Percentiles rank a stretch among this genome's conserved stretches.
Evolutionary conservation across 169 alveolate species (phyloP).

Genomic region (Ophryocystis elektroscirrha): DNA sequence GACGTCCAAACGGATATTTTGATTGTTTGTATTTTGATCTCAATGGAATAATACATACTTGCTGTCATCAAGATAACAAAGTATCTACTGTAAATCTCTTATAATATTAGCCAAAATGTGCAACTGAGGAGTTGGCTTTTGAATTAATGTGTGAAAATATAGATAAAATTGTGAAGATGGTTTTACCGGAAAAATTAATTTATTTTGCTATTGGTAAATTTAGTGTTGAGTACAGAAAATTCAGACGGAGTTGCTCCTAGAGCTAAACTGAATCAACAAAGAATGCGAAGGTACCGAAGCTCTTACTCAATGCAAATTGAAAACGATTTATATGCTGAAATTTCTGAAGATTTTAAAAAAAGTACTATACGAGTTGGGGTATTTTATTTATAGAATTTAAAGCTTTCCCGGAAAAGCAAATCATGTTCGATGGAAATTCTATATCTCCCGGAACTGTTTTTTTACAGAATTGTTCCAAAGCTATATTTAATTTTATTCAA

Average conservation of each 20-base stretch:
- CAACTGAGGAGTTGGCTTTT: slow-evolving; percentile 11
- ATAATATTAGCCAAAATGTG: slow-evolving; percentile 3
- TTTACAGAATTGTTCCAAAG: slow-evolving; percentile 62
- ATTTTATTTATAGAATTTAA: not conserved
- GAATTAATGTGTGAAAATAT: slow-evolving; percentile 2
- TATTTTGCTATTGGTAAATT: slow-evolving; percentile 73
- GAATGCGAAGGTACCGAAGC: slow-evolving; percentile 75
- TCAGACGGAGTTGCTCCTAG: slow-evolving; percentile 96
- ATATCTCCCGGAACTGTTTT: slow-evolving; percentile 99
- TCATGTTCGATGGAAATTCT: slow-evolving; percentile 76
- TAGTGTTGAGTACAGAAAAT: not conserved
- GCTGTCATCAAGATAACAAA: slow-evolving; percentile 69
- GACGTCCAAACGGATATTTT: too few species aligned
- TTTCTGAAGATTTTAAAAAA: slow-evolving; percentile 23
- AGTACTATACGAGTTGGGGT: not conserved
- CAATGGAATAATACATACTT: slow-evolving; percentile 97
- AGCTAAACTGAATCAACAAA: slow-evolving; percentile 95
- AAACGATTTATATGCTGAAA: slow-evolving; percentile 32
- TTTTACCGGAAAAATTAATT: slow-evolving; percentile 72
- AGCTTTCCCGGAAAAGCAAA: not conserved
- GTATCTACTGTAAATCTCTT: not conserved
- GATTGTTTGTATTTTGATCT: slow-evolving; percentile 92
- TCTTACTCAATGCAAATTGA: slow-evolving; percentile 40
- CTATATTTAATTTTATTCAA: slow-evolving; percentile 48
- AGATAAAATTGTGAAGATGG: slow-evolving; percentile 50